Evolutionary conservation across 805 yeast genomes (phyloP).

Genomic region (Wickerhamiella occidentalis): DNA sequence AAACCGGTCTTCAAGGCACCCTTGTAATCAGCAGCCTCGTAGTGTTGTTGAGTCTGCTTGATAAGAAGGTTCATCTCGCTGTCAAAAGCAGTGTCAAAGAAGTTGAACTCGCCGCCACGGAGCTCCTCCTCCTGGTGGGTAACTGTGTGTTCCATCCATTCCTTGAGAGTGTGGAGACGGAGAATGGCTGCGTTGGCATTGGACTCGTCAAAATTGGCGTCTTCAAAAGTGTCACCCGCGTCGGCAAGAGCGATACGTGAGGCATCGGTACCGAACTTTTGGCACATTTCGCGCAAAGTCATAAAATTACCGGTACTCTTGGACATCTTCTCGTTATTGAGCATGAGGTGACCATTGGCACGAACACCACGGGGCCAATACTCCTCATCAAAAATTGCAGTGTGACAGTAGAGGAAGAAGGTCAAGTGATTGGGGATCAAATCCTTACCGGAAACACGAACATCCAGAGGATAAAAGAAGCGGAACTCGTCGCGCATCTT

Average conservation of each 20-base stretch:
- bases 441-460: conserved; percentile 89
- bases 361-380: conserved; percentile 93
- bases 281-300: conserved; percentile 72
- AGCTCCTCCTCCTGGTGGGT: conserved; percentile 38
- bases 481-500: conserved; percentile 86
- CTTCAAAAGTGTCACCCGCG: conserved; percentile 96
- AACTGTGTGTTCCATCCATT: conserved; percentile 81
- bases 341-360: conserved; percentile 87
- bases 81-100: conserved; percentile 83
- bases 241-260: conserved; percentile 95
- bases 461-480: conserved; percentile 91
- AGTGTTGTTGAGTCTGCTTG: conserved; percentile 60
- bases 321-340: conserved; percentile 96
- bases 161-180: conserved; percentile 81
- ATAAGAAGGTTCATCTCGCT: conserved; percentile 82
- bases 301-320: conserved; percentile 95
- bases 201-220: conserved; percentile 93
- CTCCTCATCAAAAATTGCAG: conserved; percentile 80
- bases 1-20: conserved; percentile 81
- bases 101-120: conserved; percentile 40
- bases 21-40: conserved; percentile 65
- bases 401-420: conserved; percentile 85
- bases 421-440: conserved; percentile 95
- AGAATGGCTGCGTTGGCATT: conserved; percentile 96
- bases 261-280: conserved; percentile 95